These are phyloP conservation scores for Effrenium voratum DNA, from an alignment of 73 alveolate species.

Conservation along the genomic window DNA sequence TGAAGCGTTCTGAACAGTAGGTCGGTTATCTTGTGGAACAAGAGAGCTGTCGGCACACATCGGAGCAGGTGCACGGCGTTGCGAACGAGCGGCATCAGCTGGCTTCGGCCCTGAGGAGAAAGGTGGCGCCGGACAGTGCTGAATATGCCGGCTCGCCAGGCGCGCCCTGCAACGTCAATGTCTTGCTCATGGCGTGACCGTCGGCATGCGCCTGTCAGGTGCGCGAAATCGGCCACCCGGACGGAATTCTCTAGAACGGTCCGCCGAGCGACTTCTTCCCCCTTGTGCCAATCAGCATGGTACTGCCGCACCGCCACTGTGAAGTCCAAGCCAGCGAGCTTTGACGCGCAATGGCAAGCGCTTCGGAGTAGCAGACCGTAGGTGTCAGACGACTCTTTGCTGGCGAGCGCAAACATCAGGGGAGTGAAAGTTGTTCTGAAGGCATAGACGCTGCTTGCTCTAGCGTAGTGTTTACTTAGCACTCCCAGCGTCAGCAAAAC, in stretches of 20 bases:
- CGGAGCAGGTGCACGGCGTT: not conserved
- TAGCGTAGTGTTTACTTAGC: not conserved
- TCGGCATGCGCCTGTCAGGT: not conserved
- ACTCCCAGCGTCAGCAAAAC: not conserved
- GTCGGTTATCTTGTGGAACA: not conserved
- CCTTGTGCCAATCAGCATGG: slow-evolving; percentile 29
- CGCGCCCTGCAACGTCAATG: not conserved
- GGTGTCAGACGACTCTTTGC: not conserved
- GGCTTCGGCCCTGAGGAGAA: not conserved
- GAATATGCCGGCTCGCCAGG: not conserved
- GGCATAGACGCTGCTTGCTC: not conserved
- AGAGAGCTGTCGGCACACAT: not conserved
- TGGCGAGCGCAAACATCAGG: not conserved
- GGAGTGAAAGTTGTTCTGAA: not conserved
- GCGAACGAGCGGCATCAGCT: slow-evolving; percentile 3
- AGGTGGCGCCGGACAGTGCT: not conserved
- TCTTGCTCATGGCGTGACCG: not conserved
- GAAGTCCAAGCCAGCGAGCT: not conserved
- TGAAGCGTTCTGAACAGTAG: not conserved
- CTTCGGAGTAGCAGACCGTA: not conserved
- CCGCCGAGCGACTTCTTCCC: not conserved
- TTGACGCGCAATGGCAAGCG: not conserved
- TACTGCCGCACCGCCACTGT: not conserved
- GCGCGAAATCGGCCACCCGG: slow-evolving; percentile 20
- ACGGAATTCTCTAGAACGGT: not conserved